Evolutionary conservation across 169 alveolate species (phyloP), one percentile per base, ranked within the genome.

Genomic region (Plasmodium ovale): DNA sequence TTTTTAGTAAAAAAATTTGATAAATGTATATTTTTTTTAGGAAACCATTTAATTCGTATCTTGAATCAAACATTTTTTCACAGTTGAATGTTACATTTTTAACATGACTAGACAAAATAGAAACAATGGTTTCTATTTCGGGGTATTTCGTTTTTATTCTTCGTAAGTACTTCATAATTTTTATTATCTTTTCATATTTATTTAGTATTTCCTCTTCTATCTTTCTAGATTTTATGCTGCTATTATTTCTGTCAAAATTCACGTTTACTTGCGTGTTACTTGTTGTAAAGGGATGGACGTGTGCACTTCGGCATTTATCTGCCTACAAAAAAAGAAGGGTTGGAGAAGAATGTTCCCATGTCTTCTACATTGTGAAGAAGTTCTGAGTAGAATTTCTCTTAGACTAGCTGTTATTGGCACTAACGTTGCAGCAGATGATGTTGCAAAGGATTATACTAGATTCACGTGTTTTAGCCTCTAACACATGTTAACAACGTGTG

Each of bases 41-140:
- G 53, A 77, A 77, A 2, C 62, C 88, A 77, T 77, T 77, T 56
- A 77, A 23, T 39, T 35, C 64, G 3, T 42, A 56, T 77, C 88
- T 77, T 1, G 88, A 60, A 23, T 60, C n/a, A 47, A 77, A 77
- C 88, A 77, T 77, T 62, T 77, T 77, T 37, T 77, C 88, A 25
- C 88, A 77, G 19, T 77, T 77, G 39, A 77, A 77, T 1, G 88
- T 77, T 2, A 77, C 77, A 77, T 77, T 77, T 77, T 77, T 77
- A 60, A 77, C 44, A 47, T 77, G 73, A 49, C 19, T 77, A 23
- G 88, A 77, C n/a, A 77, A 42, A 42, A 77, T 77, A 23, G 88
- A 77, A 23, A 77, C 74, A 21, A 51, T 54, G n/a, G 88, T 31
- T 62, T 77, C 88, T 6, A 77, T 77, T 77, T 77, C 51, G 10